Conservation (phyloP, 495 filamentous ascomycete species). For the Penicillium cinerascens region DNA sequence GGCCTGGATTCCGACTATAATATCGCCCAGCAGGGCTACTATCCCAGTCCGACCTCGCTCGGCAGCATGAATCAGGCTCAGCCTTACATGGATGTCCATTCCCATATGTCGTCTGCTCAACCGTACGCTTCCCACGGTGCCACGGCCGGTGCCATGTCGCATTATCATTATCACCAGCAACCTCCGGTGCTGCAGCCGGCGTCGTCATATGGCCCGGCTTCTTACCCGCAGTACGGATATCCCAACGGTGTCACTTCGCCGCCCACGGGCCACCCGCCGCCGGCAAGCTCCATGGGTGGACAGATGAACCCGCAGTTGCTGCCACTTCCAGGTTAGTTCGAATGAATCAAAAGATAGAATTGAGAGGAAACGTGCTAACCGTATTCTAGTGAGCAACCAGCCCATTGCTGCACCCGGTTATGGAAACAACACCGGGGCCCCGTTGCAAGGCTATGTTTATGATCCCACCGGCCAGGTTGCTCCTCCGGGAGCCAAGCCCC, state of each 20-base stretch:
- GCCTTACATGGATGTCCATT: constrained; percentile 80
- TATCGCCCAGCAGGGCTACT: constrained; percentile 34
- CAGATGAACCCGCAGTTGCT: constrained; percentile 55
- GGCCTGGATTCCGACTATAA: constrained; percentile 40
- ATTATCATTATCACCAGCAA: constrained; percentile 70
- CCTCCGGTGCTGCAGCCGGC: constrained; percentile 81
- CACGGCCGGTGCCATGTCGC: constrained; percentile 67
- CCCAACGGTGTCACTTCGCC: constrained; percentile 72
- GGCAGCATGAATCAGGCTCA: constrained; percentile 82
- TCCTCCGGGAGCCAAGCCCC: constrained; percentile 96
- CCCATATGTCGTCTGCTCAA: constrained; percentile 79
- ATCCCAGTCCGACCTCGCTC: constrained; percentile 42
- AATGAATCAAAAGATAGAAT: not conserved
- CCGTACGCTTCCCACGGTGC: constrained; percentile 77
- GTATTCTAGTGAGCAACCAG: constrained; percentile 42
- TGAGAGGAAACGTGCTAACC: constrained; percentile 6
- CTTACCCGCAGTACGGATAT: constrained; percentile 73
- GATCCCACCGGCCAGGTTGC: constrained; percentile 90
- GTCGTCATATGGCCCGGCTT: constrained; percentile 64
- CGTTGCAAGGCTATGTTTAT: constrained; percentile 56
- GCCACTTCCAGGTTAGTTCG: constrained; percentile 60
- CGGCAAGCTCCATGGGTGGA: constrained; percentile 63
- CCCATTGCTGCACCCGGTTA: constrained; percentile 41
- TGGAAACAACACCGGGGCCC: constrained; percentile 48
- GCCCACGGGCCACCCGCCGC: constrained; percentile 61